phyloP scores from a whole-genome alignment of 441 rosid species.

The Populus hybrid region DNA sequence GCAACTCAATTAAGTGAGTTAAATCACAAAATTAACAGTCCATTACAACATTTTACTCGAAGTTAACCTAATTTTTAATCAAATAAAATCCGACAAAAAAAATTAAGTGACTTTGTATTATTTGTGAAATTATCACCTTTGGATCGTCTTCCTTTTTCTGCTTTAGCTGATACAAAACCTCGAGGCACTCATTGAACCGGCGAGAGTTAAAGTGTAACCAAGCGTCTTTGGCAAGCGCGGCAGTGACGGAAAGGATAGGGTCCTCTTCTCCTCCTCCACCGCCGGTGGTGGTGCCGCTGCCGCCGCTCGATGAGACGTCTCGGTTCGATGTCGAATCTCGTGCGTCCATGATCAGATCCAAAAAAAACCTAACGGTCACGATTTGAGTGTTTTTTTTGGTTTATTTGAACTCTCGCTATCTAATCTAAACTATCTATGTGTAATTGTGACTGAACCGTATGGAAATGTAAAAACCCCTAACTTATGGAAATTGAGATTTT shows the following conservation, averaged over 20 bases:
- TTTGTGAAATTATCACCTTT: slow-evolving; percentile 43
- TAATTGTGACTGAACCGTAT: background rate
- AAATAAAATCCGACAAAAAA: background rate
- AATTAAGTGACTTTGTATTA: background rate
- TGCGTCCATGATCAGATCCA: slow-evolving; percentile 69
- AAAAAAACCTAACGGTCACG: slow-evolving; percentile 21
- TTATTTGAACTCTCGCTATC: background rate
- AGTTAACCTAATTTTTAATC: background rate
- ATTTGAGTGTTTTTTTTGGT: background rate
- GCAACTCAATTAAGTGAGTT: background rate
- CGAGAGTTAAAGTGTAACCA: slow-evolving; percentile 63
- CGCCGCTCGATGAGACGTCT: slow-evolving; percentile 27
- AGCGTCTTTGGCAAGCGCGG: slow-evolving; percentile 77
- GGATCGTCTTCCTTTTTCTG: slow-evolving; percentile 77
- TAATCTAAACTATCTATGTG: background rate
- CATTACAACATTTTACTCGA: slow-evolving; percentile 3
- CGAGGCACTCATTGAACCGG: slow-evolving; percentile 71
- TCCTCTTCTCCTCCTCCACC: slow-evolving; percentile 44
- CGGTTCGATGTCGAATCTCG: slow-evolving; percentile 56
- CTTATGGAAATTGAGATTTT: too few relatives aligned
- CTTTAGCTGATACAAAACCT: slow-evolving; percentile 59
- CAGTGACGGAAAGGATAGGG: slow-evolving; percentile 43
- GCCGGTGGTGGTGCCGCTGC: background rate
- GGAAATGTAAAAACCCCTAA: slow-evolving; percentile 27
- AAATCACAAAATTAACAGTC: background rate